phyloP scores from a whole-genome alignment of 2,329 filamentous ascomycete genomes.

The Fusarium gaditjirri region DNA sequence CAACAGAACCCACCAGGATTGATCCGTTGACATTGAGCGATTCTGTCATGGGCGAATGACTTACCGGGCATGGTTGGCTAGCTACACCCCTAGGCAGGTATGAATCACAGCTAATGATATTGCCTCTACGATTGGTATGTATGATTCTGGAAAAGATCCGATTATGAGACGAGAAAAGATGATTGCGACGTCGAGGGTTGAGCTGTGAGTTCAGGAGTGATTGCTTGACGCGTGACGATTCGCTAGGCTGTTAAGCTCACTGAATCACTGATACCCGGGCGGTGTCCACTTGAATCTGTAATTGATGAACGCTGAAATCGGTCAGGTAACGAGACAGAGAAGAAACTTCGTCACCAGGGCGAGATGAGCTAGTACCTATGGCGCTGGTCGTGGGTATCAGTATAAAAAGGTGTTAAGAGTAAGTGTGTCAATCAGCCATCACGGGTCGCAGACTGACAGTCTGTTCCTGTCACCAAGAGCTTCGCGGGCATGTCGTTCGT shows the following conservation, averaged over 20 bases:
- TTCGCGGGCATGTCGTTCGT: neutral
- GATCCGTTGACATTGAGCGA: conserved; percentile 1
- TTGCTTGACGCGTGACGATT: conserved; percentile 15
- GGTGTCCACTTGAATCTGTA: neutral
- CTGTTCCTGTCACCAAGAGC: neutral
- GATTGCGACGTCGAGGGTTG: neutral
- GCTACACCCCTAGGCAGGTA: neutral
- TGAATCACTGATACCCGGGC: neutral
- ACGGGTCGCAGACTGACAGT: conserved; percentile 23
- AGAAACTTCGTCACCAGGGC: neutral
- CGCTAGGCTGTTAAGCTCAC: neutral
- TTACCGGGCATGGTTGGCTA: conserved; percentile 34
- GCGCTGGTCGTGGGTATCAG: neutral
- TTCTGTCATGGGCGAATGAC: conserved; percentile 6
- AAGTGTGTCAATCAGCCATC: conserved; percentile 27
- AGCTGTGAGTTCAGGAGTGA: conserved; percentile 1
- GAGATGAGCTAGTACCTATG: neutral
- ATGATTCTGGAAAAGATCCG: neutral
- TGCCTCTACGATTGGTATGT: neutral
- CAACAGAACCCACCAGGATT: conserved; percentile 32
- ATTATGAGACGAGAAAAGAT: neutral
- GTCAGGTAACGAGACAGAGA: neutral
- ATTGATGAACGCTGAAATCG: neutral
- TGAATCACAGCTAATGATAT: neutral
- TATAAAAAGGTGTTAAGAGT: conserved; percentile 8